Evolutionary conservation across 306 rosid species (phyloP).

Genomic region (Cajanus cajan): DNA sequence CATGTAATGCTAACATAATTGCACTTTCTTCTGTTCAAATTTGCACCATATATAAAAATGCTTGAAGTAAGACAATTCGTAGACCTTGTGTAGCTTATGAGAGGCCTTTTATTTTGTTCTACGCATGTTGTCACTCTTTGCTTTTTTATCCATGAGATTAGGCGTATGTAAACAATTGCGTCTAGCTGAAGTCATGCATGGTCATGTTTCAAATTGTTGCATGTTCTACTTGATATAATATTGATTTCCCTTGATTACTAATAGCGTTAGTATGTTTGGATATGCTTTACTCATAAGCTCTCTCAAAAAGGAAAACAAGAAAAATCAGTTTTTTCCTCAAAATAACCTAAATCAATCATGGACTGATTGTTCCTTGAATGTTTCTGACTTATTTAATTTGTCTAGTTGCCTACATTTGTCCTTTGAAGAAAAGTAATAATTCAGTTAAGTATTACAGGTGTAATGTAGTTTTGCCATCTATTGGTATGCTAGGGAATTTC

Average conservation of each 20-base stretch:
- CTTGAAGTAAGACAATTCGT: neutral
- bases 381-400: neutral
- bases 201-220: conserved; percentile 7
- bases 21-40: conserved; percentile 7
- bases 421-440: conserved; percentile 1
- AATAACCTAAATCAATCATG: neutral
- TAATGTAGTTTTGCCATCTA: conserved; percentile 57
- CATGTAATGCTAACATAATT: conserved; percentile 32
- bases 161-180: conserved; percentile 8
- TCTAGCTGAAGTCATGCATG: conserved; percentile 4
- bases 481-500: conserved; percentile 66
- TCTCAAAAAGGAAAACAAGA: neutral
- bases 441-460: conserved; percentile 62
- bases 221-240: neutral
- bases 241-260: neutral
- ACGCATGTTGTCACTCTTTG: neutral
- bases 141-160: neutral
- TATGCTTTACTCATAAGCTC: neutral
- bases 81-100: conserved; percentile 12
- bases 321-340: neutral
- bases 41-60: conserved; percentile 10
- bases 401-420: neutral
- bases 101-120: neutral
- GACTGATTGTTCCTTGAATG: conserved; percentile 10
- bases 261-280: neutral